Base-by-base conservation (phyloP, 2,329 filamentous ascomycete species). In the Apiospora rasikravindrae region DNA sequence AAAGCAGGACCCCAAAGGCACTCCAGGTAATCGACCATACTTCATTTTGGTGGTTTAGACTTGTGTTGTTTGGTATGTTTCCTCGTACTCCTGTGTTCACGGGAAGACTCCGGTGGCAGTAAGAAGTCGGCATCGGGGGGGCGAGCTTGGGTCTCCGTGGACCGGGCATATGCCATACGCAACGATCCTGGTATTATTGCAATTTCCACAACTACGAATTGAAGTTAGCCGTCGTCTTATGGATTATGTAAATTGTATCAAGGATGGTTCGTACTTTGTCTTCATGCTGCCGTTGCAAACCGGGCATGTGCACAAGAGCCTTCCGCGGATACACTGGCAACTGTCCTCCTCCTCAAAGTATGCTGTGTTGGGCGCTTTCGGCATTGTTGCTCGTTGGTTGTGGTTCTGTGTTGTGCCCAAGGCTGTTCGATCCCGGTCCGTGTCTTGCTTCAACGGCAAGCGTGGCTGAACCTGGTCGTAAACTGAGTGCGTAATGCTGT, bases 241-340 rank as follows among this genome's bases (percentile, higher is more conserved):
- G 2, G 5, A 16, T 22, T 14, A 2, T 1, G 22, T 14, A 2
- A 33, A 37, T 22, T 11, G 16, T 4, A 2, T 40, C 5, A n/a
- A 14, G 7, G 10, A 1, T 4, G 29, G 2, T n/a, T 37, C 57
- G 19, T 40, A 64, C 57, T 64, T n/a, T 4, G 22, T 64, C 33
- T 64, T 64, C 57, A 64, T 64, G 33, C 57, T 64, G 29, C 57
- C 57, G 22, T 64, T 64, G 57, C 57, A 64, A 8, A n/a, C 33
- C 4, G 57, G 29, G 6, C 57, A 64, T 40, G 57, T 64, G 4
- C 57, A 40, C 8, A 64, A 1, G 11, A 40, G 22, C 19, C 33
- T n/a, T 2, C 57, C 57, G 7, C 33, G 33, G 5, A 64, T n/a
- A 14, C 57, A 64, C 22, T 64, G 57, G 33, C 57, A 64, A 64